Evolutionary conservation across 2,329 filamentous ascomycete genomes (phyloP).

Genomic region (Volutella citrinella): DNA sequence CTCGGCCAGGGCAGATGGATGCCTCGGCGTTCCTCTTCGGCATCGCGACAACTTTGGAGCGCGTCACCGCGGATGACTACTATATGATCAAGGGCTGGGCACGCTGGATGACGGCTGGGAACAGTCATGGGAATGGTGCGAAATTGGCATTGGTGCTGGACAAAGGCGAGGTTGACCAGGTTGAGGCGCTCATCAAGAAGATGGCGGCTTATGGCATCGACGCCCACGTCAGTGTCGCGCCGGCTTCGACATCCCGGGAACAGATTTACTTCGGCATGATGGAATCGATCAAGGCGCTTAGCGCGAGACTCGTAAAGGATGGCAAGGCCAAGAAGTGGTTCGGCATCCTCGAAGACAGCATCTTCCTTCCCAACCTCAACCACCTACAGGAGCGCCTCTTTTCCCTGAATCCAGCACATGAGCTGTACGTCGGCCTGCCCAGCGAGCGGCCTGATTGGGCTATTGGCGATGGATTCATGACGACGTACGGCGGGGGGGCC

Average conservation of each 20-base stretch:
- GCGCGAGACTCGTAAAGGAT: conserved; percentile 31
- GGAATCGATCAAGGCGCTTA: conserved; percentile 30
- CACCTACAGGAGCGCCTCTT: conserved; percentile 37
- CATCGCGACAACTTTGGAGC: conserved; percentile 41
- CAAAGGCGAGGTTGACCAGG: conserved; percentile 32
- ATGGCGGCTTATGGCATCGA: conserved; percentile 38
- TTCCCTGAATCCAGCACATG: conserved; percentile 29
- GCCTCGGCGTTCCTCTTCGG: conserved; percentile 42
- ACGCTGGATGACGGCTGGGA: conserved; percentile 43
- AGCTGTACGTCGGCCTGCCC: conserved; percentile 42
- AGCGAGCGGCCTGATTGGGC: conserved; percentile 43
- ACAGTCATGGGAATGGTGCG: conserved; percentile 40
- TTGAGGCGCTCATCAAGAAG: conserved; percentile 25
- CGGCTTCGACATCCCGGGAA: conserved; percentile 29
- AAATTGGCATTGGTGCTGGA: conserved; percentile 41
- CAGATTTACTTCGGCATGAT: conserved; percentile 38
- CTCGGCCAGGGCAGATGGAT: conserved; percentile 31
- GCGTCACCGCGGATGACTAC: conserved; percentile 36
- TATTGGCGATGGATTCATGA: conserved; percentile 31
- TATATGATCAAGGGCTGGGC: conserved; percentile 41
- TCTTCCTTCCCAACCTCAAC: conserved; percentile 43
- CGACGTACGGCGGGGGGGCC: conserved; percentile 44
- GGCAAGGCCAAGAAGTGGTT: conserved; percentile 39
- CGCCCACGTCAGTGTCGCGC: conserved; percentile 32
- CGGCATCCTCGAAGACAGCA: conserved; percentile 43